Conservation (phyloP, 371 early-diverging fungal species). For the Mortierella sp. region DNA sequence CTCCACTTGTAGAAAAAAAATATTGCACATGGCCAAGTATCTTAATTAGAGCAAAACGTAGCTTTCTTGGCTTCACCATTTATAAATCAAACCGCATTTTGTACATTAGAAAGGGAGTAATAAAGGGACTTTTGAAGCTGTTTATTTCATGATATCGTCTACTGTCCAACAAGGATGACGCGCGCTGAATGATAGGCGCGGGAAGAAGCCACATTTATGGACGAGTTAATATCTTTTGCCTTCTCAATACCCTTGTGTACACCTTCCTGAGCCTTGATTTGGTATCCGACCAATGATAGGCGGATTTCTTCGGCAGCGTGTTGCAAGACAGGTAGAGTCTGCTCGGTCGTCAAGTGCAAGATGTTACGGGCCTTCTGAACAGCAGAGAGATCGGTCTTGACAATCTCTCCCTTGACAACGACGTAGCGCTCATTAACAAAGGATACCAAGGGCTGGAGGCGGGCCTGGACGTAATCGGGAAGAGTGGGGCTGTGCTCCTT, state of each 20-base stretch:
- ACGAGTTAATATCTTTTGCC: slow-evolving; percentile 41
- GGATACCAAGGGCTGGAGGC: slow-evolving; percentile 60
- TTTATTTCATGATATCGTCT: background rate
- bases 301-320: slow-evolving; percentile 62
- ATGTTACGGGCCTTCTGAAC: slow-evolving; percentile 69
- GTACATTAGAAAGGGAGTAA: too few species aligned
- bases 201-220: slow-evolving; percentile 27
- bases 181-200: slow-evolving; percentile 33
- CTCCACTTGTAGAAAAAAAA: too few species aligned
- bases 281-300: slow-evolving; percentile 47
- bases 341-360: slow-evolving; percentile 61
- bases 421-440: slow-evolving; percentile 66
- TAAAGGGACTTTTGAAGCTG: background rate
- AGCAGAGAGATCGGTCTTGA: slow-evolving; percentile 61
- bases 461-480: slow-evolving; percentile 65
- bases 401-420: slow-evolving; percentile 59
- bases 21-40: too few species aligned
- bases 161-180: slow-evolving; percentile 52
- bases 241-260: slow-evolving; percentile 49
- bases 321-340: slow-evolving; percentile 64
- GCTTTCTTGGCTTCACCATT: too few species aligned
- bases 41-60: too few species aligned
- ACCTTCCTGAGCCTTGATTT: slow-evolving; percentile 51
- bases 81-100: too few species aligned
- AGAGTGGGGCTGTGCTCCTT: slow-evolving; percentile 60